Base-by-base conservation (phyloP, 1,284 basidiomycete genomes). In the Marasmius fiardii region DNA sequence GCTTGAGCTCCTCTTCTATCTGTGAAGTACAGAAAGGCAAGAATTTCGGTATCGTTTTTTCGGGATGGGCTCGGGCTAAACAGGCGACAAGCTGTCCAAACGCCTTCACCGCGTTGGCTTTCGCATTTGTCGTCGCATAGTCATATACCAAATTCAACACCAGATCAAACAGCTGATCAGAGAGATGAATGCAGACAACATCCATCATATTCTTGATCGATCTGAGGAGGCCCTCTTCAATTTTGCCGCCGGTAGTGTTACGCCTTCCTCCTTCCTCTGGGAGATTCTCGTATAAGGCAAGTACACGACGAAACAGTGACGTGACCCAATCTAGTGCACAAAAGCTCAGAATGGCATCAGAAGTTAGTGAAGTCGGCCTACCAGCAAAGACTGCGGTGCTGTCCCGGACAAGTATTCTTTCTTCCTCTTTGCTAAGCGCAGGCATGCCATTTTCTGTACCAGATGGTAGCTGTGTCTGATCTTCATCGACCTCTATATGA, bases 21-120 rank as follows among this genome's bases (percentile, higher is more conserved):
- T 92, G 88, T n/a, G 76, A 73, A 20, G 82, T 77, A 67, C 93
- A 96, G 59, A 88, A 83, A 0, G 91, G 88, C 60, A 98, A 73
- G 69, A 98, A 90, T 64, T 84, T 89, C 54, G 82, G 80, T 56
- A 97, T 82, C 1, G 88, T 91, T 74, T 88, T 85, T 58, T 83
- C 79, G 8, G 93, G 87, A 58, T 88, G 81, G 8, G 88, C 88
- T 12, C 92, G 83, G 1, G 95, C 89, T 33, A 99, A 82, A 65
- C 92, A 94, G 24, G 88, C 84, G 39, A 98, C 82, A 7, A 99
- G 82, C 61, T 95, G 91, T 11, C 94, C 95, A 59, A 97, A 91
- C 5, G 93, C 92, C 58, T 88, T 82, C 43, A 96, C 93, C 14
- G 92, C 86, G 67, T 97, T 98, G 24, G 93, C 88, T 62, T 93